Evolutionary conservation across 1,139 yeast species (phyloP).

Genomic region (Pichia sp.): DNA sequence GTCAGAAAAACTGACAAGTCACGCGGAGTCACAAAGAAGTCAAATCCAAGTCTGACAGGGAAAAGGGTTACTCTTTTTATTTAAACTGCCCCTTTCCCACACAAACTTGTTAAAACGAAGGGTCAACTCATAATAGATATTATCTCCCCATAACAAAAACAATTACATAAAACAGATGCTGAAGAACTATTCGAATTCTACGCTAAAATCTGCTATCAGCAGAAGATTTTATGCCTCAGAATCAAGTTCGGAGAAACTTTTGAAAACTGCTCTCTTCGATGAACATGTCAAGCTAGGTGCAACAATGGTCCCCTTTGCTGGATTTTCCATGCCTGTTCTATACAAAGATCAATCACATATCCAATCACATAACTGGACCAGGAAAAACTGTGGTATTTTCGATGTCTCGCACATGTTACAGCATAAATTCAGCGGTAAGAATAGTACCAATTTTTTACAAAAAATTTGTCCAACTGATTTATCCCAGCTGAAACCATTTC

Average conservation of each 20-base stretch:
- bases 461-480: constrained; percentile 83
- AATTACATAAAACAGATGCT: too few relatives aligned
- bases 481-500: constrained; percentile 41
- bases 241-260: constrained; percentile 19
- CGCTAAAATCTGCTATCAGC: not conserved
- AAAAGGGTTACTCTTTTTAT: too few relatives aligned
- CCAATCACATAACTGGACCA: constrained; percentile 92
- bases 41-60: too few relatives aligned
- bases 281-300: constrained; percentile 75
- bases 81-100: too few relatives aligned
- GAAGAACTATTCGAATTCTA: too few relatives aligned
- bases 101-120: too few relatives aligned
- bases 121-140: too few relatives aligned
- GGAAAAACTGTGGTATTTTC: constrained; percentile 79
- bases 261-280: constrained; percentile 74
- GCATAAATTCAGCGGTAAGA: constrained; percentile 65
- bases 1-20: too few relatives aligned
- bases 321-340: constrained; percentile 88
- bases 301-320: constrained; percentile 93
- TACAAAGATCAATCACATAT: constrained; percentile 78
- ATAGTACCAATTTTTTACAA: constrained; percentile 62
- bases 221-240: constrained; percentile 12
- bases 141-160: too few relatives aligned
- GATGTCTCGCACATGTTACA: constrained; percentile 98
- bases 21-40: too few relatives aligned